Evolutionary conservation across 2,329 filamentous ascomycete species (phyloP), one percentile per base, ranked within the genome.

Genomic region (Scedosporium boydii): DNA sequence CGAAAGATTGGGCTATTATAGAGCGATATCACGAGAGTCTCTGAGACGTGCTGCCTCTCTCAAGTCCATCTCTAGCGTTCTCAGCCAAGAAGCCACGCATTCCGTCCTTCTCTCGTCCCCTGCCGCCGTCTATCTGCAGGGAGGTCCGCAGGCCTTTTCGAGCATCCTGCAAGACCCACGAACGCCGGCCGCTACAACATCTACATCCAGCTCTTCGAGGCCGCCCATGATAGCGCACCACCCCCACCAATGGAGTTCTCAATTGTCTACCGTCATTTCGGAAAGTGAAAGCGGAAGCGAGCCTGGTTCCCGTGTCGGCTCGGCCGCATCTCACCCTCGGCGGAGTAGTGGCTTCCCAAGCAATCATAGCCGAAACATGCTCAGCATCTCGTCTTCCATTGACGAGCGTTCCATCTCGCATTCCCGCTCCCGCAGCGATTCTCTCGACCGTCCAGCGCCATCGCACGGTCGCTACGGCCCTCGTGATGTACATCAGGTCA

Each of bases 201-300:
- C 42, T 26, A 4, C 27, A 21, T 38, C 62, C 14, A 27, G 16
- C 46, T 44, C 58, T 5, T 38, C 23, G 16, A 14, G 46, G 63
- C 62, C 66, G 65, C 69, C 69, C 67, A 82, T 83, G 77, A 71
- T 80, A 66, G 70, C 77, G 57, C 72, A 77, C 63, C 72, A 77
- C 63, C 77, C 79, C 62, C 83, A 85, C 68, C 82, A 82, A 78
- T 87, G 84, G 83, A 86, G 83, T 72, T 82, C 82, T 55, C 83
- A 86, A 71, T 76, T 87, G 51, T 87, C 85, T 46, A 86, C 84
- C 55, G 84, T 87, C 64, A 76, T 81, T 71, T 87, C 85, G 41
- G 85, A 86, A 70, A 83, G 82, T 69, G 85, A 87, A 65, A 77
- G 73, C 53, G 77, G 73, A 42, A 85, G 80, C 68, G 75, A 79